phyloP scores from a whole-genome alignment of 176 grass and related monocot genomes.

The Ensete glaucum region DNA sequence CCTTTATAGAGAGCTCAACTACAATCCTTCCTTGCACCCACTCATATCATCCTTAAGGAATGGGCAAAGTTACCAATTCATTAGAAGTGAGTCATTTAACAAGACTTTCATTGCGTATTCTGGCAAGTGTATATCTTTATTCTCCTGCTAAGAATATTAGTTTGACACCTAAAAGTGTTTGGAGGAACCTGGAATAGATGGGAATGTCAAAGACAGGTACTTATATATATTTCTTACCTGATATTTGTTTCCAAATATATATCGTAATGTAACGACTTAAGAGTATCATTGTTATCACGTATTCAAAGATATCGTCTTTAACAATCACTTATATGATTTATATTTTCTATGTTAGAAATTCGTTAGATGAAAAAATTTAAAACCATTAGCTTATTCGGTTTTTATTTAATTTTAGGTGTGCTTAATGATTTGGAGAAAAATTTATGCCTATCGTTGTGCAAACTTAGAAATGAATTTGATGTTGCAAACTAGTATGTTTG shows the following conservation, averaged over 20 bases:
- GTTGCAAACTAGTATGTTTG: conserved; percentile 39
- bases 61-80: conserved; percentile 37
- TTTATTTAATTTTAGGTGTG: conserved; percentile 23
- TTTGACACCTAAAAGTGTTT: conserved; percentile 79
- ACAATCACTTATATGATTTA: neutral
- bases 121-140: conserved; percentile 74
- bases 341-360: neutral
- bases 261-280: neutral
- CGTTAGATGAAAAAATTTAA: neutral
- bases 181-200: conserved; percentile 44
- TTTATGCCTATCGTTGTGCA: conserved; percentile 26
- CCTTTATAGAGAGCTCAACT: conserved; percentile 36
- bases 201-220: no score
- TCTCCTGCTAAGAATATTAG: conserved; percentile 63
- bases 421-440: conserved; percentile 77
- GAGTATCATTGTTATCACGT: neutral
- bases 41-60: conserved; percentile 39
- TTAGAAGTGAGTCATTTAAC: conserved; percentile 59
- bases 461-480: no score
- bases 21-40: conserved; percentile 40
- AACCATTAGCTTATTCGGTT: neutral
- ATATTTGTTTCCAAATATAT: no score
- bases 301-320: neutral
- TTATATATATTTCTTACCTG: no score
- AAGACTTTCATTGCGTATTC: conserved; percentile 54